These are phyloP conservation scores for Trichosporon asahii DNA, from an alignment of 1,284 basidiomycete species.

Conservation along the genomic window DNA sequence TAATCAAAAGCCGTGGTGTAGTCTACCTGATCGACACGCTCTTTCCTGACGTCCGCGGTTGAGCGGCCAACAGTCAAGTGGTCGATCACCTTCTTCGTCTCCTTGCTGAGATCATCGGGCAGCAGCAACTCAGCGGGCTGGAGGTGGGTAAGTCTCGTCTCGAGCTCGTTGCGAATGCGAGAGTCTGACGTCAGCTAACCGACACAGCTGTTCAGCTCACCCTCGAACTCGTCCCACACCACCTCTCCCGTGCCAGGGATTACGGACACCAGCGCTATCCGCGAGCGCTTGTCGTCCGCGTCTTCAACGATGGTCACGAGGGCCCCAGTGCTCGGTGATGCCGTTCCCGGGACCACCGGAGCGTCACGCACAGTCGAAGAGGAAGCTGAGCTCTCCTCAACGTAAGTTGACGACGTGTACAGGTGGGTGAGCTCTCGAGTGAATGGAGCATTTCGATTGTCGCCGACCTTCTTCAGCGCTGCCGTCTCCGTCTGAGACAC, in stretches of 20 bases:
- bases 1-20: constrained; percentile 71
- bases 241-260: constrained; percentile 86
- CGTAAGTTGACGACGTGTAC: constrained; percentile 64
- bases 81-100: constrained; percentile 72
- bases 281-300: constrained; percentile 60
- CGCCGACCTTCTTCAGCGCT: constrained; percentile 85
- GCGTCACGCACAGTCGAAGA: constrained; percentile 41
- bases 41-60: constrained; percentile 55
- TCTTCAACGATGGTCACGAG: constrained; percentile 63
- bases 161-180: constrained; percentile 79
- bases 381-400: constrained; percentile 45
- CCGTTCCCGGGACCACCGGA: constrained; percentile 35
- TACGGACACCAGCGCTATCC: constrained; percentile 72
- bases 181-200: constrained; percentile 58
- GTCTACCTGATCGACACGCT: constrained; percentile 60
- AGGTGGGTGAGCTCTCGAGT: constrained; percentile 73
- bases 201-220: constrained; percentile 49
- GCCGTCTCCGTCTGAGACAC: constrained; percentile 92
- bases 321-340: constrained; percentile 46
- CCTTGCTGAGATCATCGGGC: constrained; percentile 62
- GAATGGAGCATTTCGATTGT: constrained; percentile 78
- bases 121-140: constrained; percentile 80
- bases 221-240: constrained; percentile 85
- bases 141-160: constrained; percentile 73
- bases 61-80: constrained; percentile 60